Conservation (phyloP, 306 rosid species). For the Begonia loranthoides region DNA sequence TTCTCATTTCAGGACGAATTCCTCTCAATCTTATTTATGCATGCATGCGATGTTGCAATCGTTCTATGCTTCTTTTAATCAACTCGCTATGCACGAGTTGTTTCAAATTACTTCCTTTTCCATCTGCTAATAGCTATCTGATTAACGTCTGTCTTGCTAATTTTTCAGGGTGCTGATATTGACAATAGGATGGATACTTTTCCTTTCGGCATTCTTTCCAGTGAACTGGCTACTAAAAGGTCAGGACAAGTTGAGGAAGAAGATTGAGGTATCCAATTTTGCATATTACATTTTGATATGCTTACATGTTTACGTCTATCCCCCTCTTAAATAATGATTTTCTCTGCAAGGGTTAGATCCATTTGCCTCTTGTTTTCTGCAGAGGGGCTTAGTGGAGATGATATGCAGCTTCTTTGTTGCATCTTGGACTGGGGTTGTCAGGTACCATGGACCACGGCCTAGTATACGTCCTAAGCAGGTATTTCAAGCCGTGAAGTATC, state of each 20-base stretch:
- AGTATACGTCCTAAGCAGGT: constrained; percentile 88
- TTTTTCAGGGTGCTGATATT: constrained; percentile 68
- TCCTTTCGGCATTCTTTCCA: constrained; percentile 76
- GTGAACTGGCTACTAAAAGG: constrained; percentile 66
- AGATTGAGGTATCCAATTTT: constrained; percentile 56
- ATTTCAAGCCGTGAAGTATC: constrained; percentile 3
- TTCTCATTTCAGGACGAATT: not conserved
- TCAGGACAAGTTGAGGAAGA: constrained; percentile 55
- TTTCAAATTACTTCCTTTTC: constrained; percentile 3
- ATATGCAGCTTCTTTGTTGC: constrained; percentile 97
- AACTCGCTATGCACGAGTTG: not conserved
- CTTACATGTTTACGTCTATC: not conserved
- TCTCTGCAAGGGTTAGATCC: not conserved
- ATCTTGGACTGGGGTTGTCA: constrained; percentile 98
- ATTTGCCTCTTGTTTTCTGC: constrained; percentile 18
- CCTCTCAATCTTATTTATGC: constrained; percentile 3
- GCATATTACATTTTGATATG: not conserved
- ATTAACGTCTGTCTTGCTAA: constrained; percentile 3
- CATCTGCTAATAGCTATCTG: constrained; percentile 7
- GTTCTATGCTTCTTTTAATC: not conserved
- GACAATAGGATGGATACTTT: constrained; percentile 87
- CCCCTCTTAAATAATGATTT: not conserved
- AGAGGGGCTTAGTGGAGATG: constrained; percentile 90
- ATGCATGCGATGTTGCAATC: not conserved
- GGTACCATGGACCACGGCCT: constrained; percentile 96